These are phyloP conservation scores for Scutellaria barbata DNA, from an alignment of 257 asterid species.

Conservation along the genomic window DNA sequence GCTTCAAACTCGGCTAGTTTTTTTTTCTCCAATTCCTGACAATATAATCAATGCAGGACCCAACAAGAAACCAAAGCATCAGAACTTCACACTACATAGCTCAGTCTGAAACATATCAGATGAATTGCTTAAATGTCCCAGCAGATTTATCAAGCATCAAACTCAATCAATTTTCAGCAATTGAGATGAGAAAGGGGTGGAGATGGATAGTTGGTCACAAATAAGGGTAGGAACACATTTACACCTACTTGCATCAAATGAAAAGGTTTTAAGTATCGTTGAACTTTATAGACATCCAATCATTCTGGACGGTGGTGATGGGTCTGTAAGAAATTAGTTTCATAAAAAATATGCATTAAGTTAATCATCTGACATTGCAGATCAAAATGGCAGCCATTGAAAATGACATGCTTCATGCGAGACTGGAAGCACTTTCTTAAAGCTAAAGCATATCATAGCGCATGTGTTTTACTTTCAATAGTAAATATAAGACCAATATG, in stretches of 20 bases:
- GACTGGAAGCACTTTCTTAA: background rate
- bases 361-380: background rate
- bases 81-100: slow-evolving; percentile 10
- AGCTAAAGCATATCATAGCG: background rate
- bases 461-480: background rate
- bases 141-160: slow-evolving; percentile 7
- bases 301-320: background rate
- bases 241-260: background rate
- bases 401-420: background rate
- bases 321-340: background rate
- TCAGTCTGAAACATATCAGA: slow-evolving; percentile 26
- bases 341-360: background rate
- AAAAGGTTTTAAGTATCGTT: background rate
- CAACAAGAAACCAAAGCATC: slow-evolving; percentile 20
- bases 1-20: slow-evolving; percentile 91
- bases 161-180: background rate
- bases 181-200: background rate
- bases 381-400: no score
- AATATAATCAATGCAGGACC: slow-evolving; percentile 16
- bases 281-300: slow-evolving; percentile 4
- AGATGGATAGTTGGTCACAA: slow-evolving; percentile 2
- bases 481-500: background rate
- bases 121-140: background rate
- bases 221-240: slow-evolving; percentile 16
- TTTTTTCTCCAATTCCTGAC: slow-evolving; percentile 72